Base-by-base conservation (phyloP, 1,139 yeast species). In the Yamadazyma atlantica region DNA sequence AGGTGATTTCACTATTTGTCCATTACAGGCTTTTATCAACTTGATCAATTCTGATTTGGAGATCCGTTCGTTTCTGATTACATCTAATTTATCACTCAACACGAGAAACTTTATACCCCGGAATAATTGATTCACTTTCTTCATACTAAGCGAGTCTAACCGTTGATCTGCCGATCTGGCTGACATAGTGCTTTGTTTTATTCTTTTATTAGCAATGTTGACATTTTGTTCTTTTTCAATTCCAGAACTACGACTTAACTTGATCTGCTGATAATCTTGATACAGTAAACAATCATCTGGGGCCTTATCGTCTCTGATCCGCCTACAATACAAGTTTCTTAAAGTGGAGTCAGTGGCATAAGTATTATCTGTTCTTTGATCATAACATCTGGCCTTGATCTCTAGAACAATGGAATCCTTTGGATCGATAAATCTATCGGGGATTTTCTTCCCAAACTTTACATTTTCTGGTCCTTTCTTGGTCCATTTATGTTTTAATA, bases 351-450 rank as follows among this genome's bases (percentile, higher is more conserved):
- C 85, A 0, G 82, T 78, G 1, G 81, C 80, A 51, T 79, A 89
- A 3, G 72, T 69, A 14, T 55, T 59, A 14, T 66, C 70, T 27
- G 71, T 54, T 39, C 75, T 57, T 47, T 65, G 64, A 46, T 80
- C 82, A 11, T 88, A 70, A 4, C 90, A 82, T 29, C 96, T 67
- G 0, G 96, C 95, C 54, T 85, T 87, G 8, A 90, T 78, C 54
- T 89, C 95, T n/a, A 92, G 55, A 0, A 90, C 94, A 1, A 89
- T 53, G 1, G 95, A 84, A 32, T 86, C 78, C 26, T 68, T 62
- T 0, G 97, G 97, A 42, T 81, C 66, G 21, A 92, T 85, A 95
- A 96, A 89, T 43, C 72, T 73, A 31, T 71, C 78, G 0, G 97
- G 96, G 13, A 65, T 58, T 41, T 73, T 76, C 9, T 70, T 60